Conservation (phyloP, 306 rosid species). For the Cercis canadensis region DNA sequence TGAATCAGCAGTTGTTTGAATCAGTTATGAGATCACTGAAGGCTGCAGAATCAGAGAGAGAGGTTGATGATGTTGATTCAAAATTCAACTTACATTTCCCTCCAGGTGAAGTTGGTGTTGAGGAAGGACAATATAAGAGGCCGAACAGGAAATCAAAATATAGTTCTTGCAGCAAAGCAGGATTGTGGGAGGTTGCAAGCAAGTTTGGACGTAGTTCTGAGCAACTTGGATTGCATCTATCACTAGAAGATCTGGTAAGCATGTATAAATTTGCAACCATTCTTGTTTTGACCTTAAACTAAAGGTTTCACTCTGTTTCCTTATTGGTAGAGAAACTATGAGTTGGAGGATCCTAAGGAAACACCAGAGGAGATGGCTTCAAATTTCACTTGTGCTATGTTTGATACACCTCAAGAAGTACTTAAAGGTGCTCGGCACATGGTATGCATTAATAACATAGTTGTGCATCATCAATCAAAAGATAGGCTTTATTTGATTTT, state of each 20-base stretch:
- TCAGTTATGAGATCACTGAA: conserved; percentile 85
- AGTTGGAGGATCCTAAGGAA: conserved; percentile 95
- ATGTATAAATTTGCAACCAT: conserved; percentile 35
- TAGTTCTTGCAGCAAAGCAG: conserved; percentile 81
- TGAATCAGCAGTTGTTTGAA: conserved; percentile 81
- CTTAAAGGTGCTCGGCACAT: conserved; percentile 96
- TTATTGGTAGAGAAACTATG: conserved; percentile 66
- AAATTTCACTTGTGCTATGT: conserved; percentile 88
- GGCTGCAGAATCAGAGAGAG: conserved; percentile 96
- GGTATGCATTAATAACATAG: conserved; percentile 54
- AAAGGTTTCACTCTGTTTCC: conserved; percentile 20
- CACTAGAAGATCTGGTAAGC: conserved; percentile 73
- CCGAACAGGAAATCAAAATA: conserved; percentile 88
- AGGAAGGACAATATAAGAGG: conserved; percentile 95
- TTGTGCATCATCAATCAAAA: conserved; percentile 11
- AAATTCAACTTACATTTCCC: conserved; percentile 98
- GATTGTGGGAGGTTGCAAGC: conserved; percentile 96
- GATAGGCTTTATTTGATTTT: conserved; percentile 15
- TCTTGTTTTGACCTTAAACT: conserved; percentile 31
- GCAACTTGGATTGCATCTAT: conserved; percentile 87
- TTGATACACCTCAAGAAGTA: conserved; percentile 82
- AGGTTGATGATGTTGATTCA: conserved; percentile 97
- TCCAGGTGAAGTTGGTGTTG: conserved; percentile 88
- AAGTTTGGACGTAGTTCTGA: conserved; percentile 95
- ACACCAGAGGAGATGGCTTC: conserved; percentile 99